Evolutionary conservation across 768 basidiomycete species (phyloP).

Genomic region (Podaxis rugospora): DNA sequence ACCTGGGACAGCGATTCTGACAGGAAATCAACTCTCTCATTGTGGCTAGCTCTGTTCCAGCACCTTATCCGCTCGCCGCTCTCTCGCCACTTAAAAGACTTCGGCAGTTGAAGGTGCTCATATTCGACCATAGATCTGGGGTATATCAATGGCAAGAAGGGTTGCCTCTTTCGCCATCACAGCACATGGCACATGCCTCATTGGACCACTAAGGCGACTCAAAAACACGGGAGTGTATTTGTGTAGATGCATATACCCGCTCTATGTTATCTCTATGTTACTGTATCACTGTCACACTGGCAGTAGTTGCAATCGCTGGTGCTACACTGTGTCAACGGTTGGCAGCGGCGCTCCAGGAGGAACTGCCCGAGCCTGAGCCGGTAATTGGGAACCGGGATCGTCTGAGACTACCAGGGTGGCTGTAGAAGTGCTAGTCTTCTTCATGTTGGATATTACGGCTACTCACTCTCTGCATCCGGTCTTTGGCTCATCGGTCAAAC

Average conservation of each 20-base stretch:
- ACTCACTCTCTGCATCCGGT: too few relatives aligned
- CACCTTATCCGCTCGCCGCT: neutral
- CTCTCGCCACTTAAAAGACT: neutral
- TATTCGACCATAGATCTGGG: neutral
- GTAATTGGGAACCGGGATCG: conserved; percentile 1
- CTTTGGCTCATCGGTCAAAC: neutral
- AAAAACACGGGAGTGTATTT: neutral
- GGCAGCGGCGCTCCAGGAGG: neutral
- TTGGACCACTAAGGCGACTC: neutral
- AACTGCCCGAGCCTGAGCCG: neutral
- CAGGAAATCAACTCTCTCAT: neutral
- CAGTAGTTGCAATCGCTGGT: neutral
- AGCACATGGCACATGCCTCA: conserved; percentile 1
- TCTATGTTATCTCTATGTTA: neutral
- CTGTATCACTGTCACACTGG: neutral
- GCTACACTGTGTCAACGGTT: neutral
- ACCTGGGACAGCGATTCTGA: neutral
- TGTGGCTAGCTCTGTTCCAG: neutral
- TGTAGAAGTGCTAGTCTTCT: neutral
- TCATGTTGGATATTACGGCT: too few relatives aligned
- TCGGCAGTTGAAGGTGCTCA: neutral
- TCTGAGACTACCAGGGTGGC: neutral
- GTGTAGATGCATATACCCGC: neutral
- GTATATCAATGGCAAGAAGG: neutral
- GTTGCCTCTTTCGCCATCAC: neutral